phyloP scores from a whole-genome alignment of 768 basidiomycete genomes.

The Sutorius australiensis region DNA sequence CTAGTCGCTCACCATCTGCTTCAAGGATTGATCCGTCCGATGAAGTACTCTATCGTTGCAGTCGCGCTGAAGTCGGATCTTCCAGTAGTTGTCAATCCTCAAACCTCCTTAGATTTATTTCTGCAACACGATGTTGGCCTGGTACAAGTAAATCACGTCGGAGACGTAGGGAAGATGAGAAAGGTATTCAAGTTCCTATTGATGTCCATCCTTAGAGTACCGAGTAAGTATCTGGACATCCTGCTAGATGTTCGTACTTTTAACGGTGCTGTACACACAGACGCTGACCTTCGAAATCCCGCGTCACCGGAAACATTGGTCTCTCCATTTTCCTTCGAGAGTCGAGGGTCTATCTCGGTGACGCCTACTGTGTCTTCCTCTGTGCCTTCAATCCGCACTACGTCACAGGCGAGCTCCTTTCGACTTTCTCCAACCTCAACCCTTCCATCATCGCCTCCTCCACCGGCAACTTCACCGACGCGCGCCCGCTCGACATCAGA shows the following conservation, averaged over 20 bases:
- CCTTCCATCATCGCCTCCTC: constrained; percentile 36
- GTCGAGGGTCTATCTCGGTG: constrained; percentile 41
- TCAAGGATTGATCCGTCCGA: constrained; percentile 54
- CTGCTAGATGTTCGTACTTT: constrained; percentile 1
- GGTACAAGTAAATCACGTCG: constrained; percentile 62
- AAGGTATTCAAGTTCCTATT: constrained; percentile 72
- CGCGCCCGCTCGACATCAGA: constrained; percentile 57
- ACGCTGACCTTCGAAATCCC: constrained; percentile 57
- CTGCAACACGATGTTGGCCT: constrained; percentile 70
- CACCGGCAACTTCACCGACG: constrained; percentile 45
- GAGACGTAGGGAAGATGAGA: constrained; percentile 67
- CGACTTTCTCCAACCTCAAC: constrained; percentile 33
- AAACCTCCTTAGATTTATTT: constrained; percentile 46
- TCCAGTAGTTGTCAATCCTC: constrained; percentile 53
- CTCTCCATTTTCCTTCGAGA: constrained; percentile 54
- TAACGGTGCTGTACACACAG: constrained; percentile 26
- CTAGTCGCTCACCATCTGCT: constrained; percentile 9
- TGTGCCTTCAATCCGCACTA: constrained; percentile 31
- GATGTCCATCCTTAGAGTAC: constrained; percentile 53
- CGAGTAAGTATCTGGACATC: constrained; percentile 26
- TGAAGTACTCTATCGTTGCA: constrained; percentile 64
- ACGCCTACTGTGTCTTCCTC: constrained; percentile 51
- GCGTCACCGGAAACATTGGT: constrained; percentile 62
- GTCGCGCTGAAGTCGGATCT: constrained; percentile 87
- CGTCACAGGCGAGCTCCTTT: constrained; percentile 29